phyloP scores from a whole-genome alignment of 345 rosid species.

The Aethionema arabicum region DNA sequence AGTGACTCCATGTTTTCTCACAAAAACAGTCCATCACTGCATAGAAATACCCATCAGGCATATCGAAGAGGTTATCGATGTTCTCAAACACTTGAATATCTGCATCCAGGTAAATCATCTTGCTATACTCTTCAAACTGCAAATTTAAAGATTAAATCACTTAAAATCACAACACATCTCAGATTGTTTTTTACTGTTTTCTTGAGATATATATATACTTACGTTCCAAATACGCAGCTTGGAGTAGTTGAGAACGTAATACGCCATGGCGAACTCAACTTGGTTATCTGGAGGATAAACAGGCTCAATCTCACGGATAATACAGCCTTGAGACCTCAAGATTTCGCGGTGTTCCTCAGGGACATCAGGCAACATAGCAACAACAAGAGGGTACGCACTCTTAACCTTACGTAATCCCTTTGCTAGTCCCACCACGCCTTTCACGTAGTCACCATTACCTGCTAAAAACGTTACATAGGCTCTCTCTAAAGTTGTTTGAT shows the following conservation, averaged over 20 bases:
- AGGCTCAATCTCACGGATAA: constrained; percentile 64
- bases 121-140: constrained; percentile 68
- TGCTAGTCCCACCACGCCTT: constrained; percentile 77
- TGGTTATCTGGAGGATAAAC: constrained; percentile 69
- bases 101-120: constrained; percentile 81
- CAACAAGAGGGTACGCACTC: constrained; percentile 68
- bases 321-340: constrained; percentile 65
- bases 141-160: neutral
- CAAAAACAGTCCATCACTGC: constrained; percentile 84
- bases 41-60: constrained; percentile 57
- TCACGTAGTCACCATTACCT: constrained; percentile 67
- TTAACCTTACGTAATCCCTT: constrained; percentile 71
- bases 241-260: constrained; percentile 81
- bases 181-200: no score
- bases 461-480: constrained; percentile 77
- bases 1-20: constrained; percentile 71
- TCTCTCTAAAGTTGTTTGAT: constrained; percentile 34
- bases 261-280: constrained; percentile 70
- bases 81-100: constrained; percentile 80
- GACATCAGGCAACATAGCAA: constrained; percentile 80
- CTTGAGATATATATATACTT: constrained; percentile 23
- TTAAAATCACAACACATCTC: neutral
- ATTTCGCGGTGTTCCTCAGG: constrained; percentile 70
- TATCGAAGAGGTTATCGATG: constrained; percentile 66
- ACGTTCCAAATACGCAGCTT: constrained; percentile 89